These are phyloP conservation scores for Vitellaria paradoxa DNA, from an alignment of 179 eudicot genomes.

Conservation along the genomic window DNA sequence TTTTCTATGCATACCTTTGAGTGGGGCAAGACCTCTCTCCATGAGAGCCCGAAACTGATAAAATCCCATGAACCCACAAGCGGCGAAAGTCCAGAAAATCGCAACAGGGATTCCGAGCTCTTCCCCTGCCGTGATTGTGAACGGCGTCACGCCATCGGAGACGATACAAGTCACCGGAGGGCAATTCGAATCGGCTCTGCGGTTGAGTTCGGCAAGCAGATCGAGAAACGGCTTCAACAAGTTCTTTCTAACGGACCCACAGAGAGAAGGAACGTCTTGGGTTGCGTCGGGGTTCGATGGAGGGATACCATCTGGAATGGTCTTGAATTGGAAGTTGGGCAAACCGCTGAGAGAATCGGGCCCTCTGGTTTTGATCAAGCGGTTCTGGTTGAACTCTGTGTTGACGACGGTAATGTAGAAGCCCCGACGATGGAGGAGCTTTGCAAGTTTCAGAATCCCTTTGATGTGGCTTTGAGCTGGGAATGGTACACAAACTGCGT, in stretches of 20 bases:
- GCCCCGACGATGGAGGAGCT: constrained; percentile 30
- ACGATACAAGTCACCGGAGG: constrained; percentile 23
- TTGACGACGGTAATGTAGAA: constrained; percentile 36
- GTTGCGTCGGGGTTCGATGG: constrained; percentile 21
- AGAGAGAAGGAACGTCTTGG: constrained; percentile 23
- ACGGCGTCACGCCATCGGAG: constrained; percentile 17
- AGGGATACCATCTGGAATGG: too few species aligned
- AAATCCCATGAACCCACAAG: constrained; percentile 19
- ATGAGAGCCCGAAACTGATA: constrained; percentile 18
- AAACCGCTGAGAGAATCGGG: too few species aligned
- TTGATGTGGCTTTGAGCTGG: constrained; percentile 41
- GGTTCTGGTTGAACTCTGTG: constrained; percentile 36
- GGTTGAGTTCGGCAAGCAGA: constrained; percentile 18
- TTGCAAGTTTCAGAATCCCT: constrained; percentile 26
- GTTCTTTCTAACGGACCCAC: not conserved
- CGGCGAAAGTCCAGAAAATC: constrained; percentile 21
- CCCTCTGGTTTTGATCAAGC: constrained; percentile 21
- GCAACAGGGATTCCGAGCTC: constrained; percentile 22
- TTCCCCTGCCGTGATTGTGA: constrained; percentile 1
- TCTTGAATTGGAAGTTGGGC: too few species aligned
- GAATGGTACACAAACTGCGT: constrained; percentile 27
- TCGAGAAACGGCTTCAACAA: constrained; percentile 12
- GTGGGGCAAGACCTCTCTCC: constrained; percentile 22
- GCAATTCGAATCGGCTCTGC: constrained; percentile 13
- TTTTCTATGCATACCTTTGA: constrained; percentile 14